These are phyloP conservation scores for Bruguiera parviflora DNA, from an alignment of 345 rosid species.

Conservation along the genomic window DNA sequence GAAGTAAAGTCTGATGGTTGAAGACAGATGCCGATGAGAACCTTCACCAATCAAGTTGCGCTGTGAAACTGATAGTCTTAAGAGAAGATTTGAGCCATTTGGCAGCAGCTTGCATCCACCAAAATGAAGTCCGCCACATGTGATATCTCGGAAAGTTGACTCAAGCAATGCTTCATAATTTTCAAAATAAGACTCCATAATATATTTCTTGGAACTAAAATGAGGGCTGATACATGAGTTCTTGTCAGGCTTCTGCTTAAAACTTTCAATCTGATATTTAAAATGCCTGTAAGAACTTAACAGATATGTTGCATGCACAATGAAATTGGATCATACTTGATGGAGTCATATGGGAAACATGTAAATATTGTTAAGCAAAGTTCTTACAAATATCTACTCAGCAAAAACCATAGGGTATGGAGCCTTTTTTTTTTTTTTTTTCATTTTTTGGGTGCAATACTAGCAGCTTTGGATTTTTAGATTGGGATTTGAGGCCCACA, in stretches of 20 bases:
- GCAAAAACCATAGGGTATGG: too few species aligned
- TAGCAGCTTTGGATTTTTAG: too few species aligned
- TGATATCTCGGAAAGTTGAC: constrained; percentile 43
- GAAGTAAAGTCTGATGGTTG: constrained; percentile 44
- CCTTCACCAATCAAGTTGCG: constrained; percentile 72
- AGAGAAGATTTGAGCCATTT: constrained; percentile 16
- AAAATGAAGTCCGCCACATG: constrained; percentile 24
- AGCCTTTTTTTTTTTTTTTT: too few species aligned
- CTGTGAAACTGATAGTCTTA: constrained; percentile 31
- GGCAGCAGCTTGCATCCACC: constrained; percentile 31
- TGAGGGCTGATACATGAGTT: background rate
- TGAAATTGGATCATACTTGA: background rate
- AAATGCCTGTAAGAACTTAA: background rate
- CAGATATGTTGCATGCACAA: background rate
- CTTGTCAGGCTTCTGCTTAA: constrained; percentile 3
- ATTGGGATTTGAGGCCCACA: too few species aligned
- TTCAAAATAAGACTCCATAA: constrained; percentile 56
- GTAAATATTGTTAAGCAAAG: too few species aligned
- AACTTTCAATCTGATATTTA: constrained; percentile 31
- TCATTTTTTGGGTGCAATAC: too few species aligned
- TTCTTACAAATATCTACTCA: too few species aligned
- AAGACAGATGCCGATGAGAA: constrained; percentile 69
- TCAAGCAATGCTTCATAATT: constrained; percentile 40
- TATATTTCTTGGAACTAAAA: constrained; percentile 31
- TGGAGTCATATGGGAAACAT: background rate